Base-by-base conservation (phyloP, 2,329 filamentous ascomycete genomes). In the Dothidotthia symphoricarpi region DNA sequence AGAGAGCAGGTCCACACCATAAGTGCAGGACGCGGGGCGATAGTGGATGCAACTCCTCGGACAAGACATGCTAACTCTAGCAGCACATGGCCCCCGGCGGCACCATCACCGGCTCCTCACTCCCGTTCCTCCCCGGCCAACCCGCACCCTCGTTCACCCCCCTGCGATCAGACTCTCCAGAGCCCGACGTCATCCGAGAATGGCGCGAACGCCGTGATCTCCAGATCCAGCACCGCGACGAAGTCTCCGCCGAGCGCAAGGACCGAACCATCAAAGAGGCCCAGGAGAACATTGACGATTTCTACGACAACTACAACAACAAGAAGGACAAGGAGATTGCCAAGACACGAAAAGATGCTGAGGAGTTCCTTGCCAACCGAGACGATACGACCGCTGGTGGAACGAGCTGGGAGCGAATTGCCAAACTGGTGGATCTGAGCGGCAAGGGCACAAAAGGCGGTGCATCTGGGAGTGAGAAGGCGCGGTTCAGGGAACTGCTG, bases 301-400 rank as follows among this genome's bases (percentile, higher is more conserved):
- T 97, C 73, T 98, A 98, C 76, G 90, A 96, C 64, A 96, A 95
- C 71, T 98, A 98, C 76, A 97, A 97, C 75, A 83, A 85, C 69
- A 95, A 96, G 75, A 91, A 93, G 68, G 93, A 98, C 68, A 97
- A 97, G 78, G 81, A 80, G 43, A 85, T 96, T 53, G 77, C 85
- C 15, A 88, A 95, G 74, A 93, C 91, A 39, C 82, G 85, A 59
- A 85, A 86, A 67, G 93, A 98, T 57, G 93, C 91, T 6, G 91
- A 97, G 61, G 83, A 95, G 63, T 98, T 97, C 69, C 73, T 97
- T 31, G 83, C 80, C 37, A 89, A 76, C 68, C 82, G 90, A 44
- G 91, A 98, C 67, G 90, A 97, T 67, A 96, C 90, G 26, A 87
- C 89, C 16, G 88, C 88, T 9, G 93, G 93, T 34, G 93, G 93